Base-by-base conservation (phyloP, 768 basidiomycete genomes). In the Suillus fuscotomentosus region DNA sequence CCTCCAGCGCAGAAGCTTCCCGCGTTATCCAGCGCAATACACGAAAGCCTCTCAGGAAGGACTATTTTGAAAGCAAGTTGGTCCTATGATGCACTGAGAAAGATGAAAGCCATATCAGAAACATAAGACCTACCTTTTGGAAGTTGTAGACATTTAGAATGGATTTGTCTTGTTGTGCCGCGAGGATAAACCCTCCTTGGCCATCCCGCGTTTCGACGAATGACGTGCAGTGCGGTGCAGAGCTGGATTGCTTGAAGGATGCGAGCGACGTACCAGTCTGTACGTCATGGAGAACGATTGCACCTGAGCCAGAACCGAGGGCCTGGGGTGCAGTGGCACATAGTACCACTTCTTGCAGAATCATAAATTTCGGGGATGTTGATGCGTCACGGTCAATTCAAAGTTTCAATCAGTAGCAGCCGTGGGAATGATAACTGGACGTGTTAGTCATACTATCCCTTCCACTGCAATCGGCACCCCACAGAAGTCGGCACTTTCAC, bases 101-200 rank as follows among this genome's bases (percentile, higher is more conserved):
- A 31, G 15, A 53, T 50, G 10, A 20, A 51, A 34, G 41, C 22
- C 9, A 38, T 9, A 42, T 42, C n/a, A 10, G 3, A 61, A 41
- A 22, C 24, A 11, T 61, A 45, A 63, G 24, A 71, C 78, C 63
- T 66, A 92, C 97, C 82, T 95, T 96, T 83, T 98, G 95, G 76
- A 95, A 98, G 67, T 86, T 89, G 77, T 97, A 99, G 20, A 95
- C 89, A 71, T 97, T 90, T 67, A 97, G 71, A 50, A 97, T 83
- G 0, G 93, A 87, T 75, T 97, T 97, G 64, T 95, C 94, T 55
- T 88, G 86, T 73, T 97, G 95, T 2, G 89, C 88, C 36, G 93
- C 88, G 24, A 97, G 82, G 61, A 97, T 82, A 64, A 94, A 82
- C 1, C 96, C 95, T 27, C 97, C 97, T 67, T 87, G 84, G 0